These are phyloP conservation scores for Aureobasidium musti DNA, from an alignment of 2,329 filamentous ascomycete species.

Conservation along the genomic window DNA sequence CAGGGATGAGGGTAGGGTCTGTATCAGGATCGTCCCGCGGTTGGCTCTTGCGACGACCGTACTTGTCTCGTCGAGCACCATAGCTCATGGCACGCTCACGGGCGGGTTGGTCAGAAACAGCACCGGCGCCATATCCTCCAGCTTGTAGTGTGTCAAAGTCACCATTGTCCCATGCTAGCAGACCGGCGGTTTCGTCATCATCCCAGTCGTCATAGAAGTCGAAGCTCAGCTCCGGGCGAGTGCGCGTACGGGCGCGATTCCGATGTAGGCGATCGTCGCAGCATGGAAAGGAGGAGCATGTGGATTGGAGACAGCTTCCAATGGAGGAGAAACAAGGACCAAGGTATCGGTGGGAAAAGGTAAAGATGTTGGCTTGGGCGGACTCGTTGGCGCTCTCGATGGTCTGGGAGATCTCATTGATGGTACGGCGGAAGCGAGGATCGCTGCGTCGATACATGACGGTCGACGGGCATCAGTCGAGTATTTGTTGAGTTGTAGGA, in stretches of 20 bases:
- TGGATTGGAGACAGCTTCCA: constrained; percentile 63
- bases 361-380: constrained; percentile 88
- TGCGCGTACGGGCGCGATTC: constrained; percentile 61
- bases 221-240: constrained; percentile 79
- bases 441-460: constrained; percentile 66
- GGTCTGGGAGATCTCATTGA: constrained; percentile 90
- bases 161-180: constrained; percentile 78
- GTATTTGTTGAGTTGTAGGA: neutral
- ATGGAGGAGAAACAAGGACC: constrained; percentile 74
- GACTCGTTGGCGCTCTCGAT: constrained; percentile 88
- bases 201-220: constrained; percentile 99
- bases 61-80: constrained; percentile 63
- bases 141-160: constrained; percentile 68
- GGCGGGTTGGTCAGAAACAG: constrained; percentile 59
- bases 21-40: constrained; percentile 53
- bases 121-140: constrained; percentile 30
- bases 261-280: constrained; percentile 73
- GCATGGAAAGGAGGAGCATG: constrained; percentile 73
- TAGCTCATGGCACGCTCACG: constrained; percentile 88
- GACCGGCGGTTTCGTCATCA: constrained; percentile 60
- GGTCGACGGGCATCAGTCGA: constrained; percentile 12
- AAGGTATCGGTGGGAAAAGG: constrained; percentile 83
- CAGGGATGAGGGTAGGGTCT: constrained; percentile 88
- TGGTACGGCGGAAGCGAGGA: constrained; percentile 85
- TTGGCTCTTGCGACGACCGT: constrained; percentile 57